Percentiles rank a stretch among this genome's conserved stretches.
Evolutionary conservation across 2,329 filamentous ascomycete species (phyloP).

Genomic region (Cytospora schulzeri): DNA sequence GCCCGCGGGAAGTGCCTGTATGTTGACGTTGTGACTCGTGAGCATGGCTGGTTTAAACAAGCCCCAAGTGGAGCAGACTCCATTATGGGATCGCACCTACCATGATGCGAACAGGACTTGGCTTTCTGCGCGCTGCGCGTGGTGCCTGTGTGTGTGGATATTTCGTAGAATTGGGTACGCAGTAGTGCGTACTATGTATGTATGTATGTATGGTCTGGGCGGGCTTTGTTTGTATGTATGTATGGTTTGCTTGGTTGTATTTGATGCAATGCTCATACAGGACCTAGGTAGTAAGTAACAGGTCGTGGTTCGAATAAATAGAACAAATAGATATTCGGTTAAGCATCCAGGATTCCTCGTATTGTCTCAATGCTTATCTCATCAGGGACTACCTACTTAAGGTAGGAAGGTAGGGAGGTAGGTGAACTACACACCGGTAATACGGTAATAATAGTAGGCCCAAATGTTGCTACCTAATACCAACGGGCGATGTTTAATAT

Average conservation of each 20-base stretch:
- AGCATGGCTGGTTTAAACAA: constrained; percentile 12
- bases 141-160: background rate
- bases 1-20: constrained; percentile 51
- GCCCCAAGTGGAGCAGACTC: constrained; percentile 25
- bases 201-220: too few relatives aligned
- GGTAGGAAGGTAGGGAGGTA: too few relatives aligned
- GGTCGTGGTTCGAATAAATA: background rate
- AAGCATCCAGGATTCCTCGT: background rate
- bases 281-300: too few relatives aligned
- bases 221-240: too few relatives aligned
- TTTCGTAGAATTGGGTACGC: background rate
- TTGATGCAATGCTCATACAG: background rate
- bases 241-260: background rate
- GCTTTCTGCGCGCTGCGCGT: background rate
- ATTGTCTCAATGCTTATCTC: background rate
- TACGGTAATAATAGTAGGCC: too few relatives aligned
- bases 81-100: constrained; percentile 25
- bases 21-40: constrained; percentile 6
- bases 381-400: background rate
- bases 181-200: too few relatives aligned
- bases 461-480: background rate
- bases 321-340: too few relatives aligned
- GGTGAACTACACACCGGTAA: background rate
- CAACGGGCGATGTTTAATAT: background rate
- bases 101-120: constrained; percentile 22